Evolutionary conservation across 345 rosid genomes (phyloP).

Genomic region (Erysimum cheiranthoides): DNA sequence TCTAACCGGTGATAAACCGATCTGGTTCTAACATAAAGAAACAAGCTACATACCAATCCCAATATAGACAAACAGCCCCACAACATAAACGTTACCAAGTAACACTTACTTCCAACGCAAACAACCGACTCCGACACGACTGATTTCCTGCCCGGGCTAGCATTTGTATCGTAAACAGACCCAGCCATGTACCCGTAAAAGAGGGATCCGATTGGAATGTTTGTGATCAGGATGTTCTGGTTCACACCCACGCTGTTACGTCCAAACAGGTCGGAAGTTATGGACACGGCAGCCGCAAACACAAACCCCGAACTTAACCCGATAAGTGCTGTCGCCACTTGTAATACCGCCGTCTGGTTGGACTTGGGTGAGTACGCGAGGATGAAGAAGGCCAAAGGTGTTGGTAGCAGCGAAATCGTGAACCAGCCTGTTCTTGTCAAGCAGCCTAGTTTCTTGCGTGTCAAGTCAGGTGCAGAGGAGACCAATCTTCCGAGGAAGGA

Average conservation of each 20-base stretch:
- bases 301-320: slow-evolving; percentile 82
- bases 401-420: slow-evolving; percentile 66
- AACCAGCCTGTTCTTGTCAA: slow-evolving; percentile 89
- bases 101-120: slow-evolving; percentile 84
- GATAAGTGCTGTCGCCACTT: slow-evolving; percentile 57
- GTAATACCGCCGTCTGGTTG: slow-evolving; percentile 40
- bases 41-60: slow-evolving; percentile 66
- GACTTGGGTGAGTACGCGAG: slow-evolving; percentile 58
- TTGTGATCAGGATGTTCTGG: slow-evolving; percentile 88
- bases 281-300: slow-evolving; percentile 79
- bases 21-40: slow-evolving; percentile 79
- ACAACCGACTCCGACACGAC: slow-evolving; percentile 41
- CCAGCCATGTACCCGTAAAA: slow-evolving; percentile 88
- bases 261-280: slow-evolving; percentile 88
- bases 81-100: slow-evolving; percentile 69
- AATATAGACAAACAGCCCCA: slow-evolving; percentile 83
- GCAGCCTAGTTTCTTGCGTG: slow-evolving; percentile 52
- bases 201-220: slow-evolving; percentile 84
- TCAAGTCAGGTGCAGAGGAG: slow-evolving; percentile 80
- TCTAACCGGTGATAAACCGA: slow-evolving; percentile 77
- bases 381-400: slow-evolving; percentile 68
- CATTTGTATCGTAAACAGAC: slow-evolving; percentile 62
- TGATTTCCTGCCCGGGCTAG: slow-evolving; percentile 21
- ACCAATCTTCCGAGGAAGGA: slow-evolving; percentile 88
- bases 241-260: slow-evolving; percentile 73